Evolutionary conservation across 495 filamentous ascomycete species (phyloP).

Genomic region (Aspergillus incahuasiensis): DNA sequence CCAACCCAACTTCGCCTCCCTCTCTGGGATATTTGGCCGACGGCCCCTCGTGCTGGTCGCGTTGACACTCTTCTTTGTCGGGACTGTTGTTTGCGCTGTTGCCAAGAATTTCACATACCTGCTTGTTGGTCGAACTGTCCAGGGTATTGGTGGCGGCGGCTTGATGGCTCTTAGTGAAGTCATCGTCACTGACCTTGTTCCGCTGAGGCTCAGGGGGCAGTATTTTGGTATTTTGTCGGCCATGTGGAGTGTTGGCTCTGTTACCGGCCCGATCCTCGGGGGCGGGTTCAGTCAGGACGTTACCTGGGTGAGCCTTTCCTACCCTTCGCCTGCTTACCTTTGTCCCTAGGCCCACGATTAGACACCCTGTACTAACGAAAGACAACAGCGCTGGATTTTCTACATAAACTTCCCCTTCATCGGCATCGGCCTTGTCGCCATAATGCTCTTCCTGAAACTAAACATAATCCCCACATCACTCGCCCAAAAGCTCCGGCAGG

Average conservation of each 20-base stretch:
- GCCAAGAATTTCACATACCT: slow-evolving; percentile 58
- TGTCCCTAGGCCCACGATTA: too few relatives aligned
- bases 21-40: slow-evolving; percentile 42
- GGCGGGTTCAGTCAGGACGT: slow-evolving; percentile 63
- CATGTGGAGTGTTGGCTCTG: slow-evolving; percentile 64
- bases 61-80: slow-evolving; percentile 52
- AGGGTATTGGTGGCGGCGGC: slow-evolving; percentile 71
- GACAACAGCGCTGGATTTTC: slow-evolving; percentile 46
- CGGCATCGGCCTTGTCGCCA: slow-evolving; percentile 36
- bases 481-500: slow-evolving; percentile 28
- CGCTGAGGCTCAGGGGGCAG: slow-evolving; percentile 39
- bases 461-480: slow-evolving; percentile 24
- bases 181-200: slow-evolving; percentile 63
- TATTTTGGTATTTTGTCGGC: slow-evolving; percentile 49
- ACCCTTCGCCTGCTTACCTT: too few relatives aligned
- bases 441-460: slow-evolving; percentile 44
- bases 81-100: slow-evolving; percentile 52
- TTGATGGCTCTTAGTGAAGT: slow-evolving; percentile 62
- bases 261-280: slow-evolving; percentile 63
- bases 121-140: slow-evolving; percentile 61
- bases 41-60: slow-evolving; percentile 43
- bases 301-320: slow-evolving; percentile 48
- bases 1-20: slow-evolving; percentile 38
- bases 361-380: too few relatives aligned
- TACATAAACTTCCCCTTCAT: slow-evolving; percentile 51